phyloP scores from a whole-genome alignment of 2,329 filamentous ascomycete species.

The Diaporthe citriasiana region DNA sequence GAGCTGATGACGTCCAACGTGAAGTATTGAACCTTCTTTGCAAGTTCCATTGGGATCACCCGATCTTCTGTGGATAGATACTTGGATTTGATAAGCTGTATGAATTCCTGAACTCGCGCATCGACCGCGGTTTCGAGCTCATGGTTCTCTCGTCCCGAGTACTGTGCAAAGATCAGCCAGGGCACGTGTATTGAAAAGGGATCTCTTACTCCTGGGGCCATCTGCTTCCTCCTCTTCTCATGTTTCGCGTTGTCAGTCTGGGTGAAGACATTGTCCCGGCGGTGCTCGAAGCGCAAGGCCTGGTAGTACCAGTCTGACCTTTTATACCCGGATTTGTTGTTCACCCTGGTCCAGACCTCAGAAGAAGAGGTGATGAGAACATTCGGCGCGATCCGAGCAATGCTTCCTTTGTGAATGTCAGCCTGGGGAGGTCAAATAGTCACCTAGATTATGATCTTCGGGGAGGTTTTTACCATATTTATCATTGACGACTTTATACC shows the following conservation, averaged over 20 bases:
- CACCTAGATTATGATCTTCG: background rate
- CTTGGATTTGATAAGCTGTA: slow-evolving; percentile 59
- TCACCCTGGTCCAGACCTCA: slow-evolving; percentile 61
- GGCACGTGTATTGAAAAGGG: slow-evolving; percentile 41
- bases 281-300: slow-evolving; percentile 62
- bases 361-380: slow-evolving; percentile 64
- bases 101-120: slow-evolving; percentile 58
- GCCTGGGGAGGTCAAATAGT: background rate
- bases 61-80: slow-evolving; percentile 55
- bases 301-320: slow-evolving; percentile 60
- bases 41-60: slow-evolving; percentile 59
- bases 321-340: slow-evolving; percentile 57
- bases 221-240: slow-evolving; percentile 58
- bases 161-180: slow-evolving; percentile 53
- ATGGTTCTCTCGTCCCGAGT: slow-evolving; percentile 68
- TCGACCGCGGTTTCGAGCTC: slow-evolving; percentile 65
- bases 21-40: slow-evolving; percentile 63
- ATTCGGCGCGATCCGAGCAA: slow-evolving; percentile 47
- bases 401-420: slow-evolving; percentile 16
- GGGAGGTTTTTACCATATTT: slow-evolving; percentile 8
- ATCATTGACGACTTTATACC: background rate
- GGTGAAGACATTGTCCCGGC: slow-evolving; percentile 67
- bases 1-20: slow-evolving; percentile 67
- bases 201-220: slow-evolving; percentile 14
- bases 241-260: slow-evolving; percentile 64